Evolutionary conservation across 78 protist genomes (phyloP), one percentile per base, ranked within the genome.

Genomic region (Tieghemostelium lacteum): DNA sequence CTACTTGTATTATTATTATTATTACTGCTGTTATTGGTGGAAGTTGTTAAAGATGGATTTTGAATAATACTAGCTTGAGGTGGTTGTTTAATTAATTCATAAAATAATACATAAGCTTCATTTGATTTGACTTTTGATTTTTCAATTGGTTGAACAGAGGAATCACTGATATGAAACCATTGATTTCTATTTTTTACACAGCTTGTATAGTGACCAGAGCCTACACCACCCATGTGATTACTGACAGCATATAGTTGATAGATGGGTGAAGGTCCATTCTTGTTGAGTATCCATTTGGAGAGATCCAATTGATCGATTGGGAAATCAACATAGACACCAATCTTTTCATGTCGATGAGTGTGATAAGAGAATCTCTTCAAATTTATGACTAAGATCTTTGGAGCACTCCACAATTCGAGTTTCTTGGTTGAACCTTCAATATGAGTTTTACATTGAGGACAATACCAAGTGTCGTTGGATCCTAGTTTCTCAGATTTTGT

Each of bases 171-270:
- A 20, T 64, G 5, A 63, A 62, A 57, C 98, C 98, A 97, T 22
- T 37, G 54, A 29, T 73, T 73, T 40, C 33, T 39, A 70, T 95
- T 85, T 73, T 75, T 76, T 34, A 95, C 87, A 62, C 67, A 83
- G 7, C 98, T 97, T 0, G 97, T 97, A 86, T 98, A 98, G 78
- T 98, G 99, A 29, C 99, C 99, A n/a, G 94, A 93, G 42, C 93
- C 94, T 54, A 89, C 12, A 22, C 87, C 70, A 54, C 99, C 99
- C 55, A 42, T 78, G 86, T 98, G 99, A 70, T 97, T 92, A 49
- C 57, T 45, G 0, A 95, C 87, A 14, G 96, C 98, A 36, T 70
- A 85, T 1, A 97, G 75, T 57, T 94, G 96, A 55, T 96, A 97
- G 16, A 78, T 55, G 26, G 95, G 86, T 26, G 75, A 60, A 12